Evolutionary conservation across 2,329 filamentous ascomycete species (phyloP).

Genomic region (Kalmusia sp.): DNA sequence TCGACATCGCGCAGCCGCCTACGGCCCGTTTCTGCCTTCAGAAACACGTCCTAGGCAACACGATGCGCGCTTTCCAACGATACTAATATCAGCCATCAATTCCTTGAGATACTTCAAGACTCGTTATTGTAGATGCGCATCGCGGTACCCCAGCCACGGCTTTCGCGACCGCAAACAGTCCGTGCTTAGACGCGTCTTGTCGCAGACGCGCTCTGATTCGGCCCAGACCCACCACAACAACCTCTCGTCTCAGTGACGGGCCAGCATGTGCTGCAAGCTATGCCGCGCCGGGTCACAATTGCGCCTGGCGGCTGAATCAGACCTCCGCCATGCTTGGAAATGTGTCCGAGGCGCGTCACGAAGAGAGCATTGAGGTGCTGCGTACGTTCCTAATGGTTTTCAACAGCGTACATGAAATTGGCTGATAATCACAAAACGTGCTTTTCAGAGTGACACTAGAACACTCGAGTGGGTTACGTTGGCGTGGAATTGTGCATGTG

Average conservation of each 20-base stretch:
- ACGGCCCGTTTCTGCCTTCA: not conserved
- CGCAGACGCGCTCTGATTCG: conserved; percentile 41
- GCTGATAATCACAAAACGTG: too few species aligned
- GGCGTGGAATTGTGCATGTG: not conserved
- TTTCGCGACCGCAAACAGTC: conserved; percentile 22
- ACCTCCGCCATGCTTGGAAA: conserved; percentile 34
- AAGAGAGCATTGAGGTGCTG: not conserved
- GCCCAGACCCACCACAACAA: conserved; percentile 32
- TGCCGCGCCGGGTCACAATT: conserved; percentile 30
- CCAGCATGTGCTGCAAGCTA: conserved; percentile 1
- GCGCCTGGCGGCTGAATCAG: conserved; percentile 35
- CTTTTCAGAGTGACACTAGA: too few species aligned
- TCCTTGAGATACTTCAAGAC: conserved; percentile 1
- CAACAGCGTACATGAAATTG: too few species aligned
- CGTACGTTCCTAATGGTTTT: not conserved
- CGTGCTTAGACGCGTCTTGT: conserved; percentile 38
- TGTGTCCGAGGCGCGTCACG: conserved; percentile 17
- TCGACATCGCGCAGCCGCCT: conserved; percentile 8
- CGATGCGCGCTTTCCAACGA: conserved; percentile 16
- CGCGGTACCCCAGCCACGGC: conserved; percentile 35
- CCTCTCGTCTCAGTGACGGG: conserved; percentile 22
- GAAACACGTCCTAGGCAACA: not conserved
- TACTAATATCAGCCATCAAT: conserved; percentile 21
- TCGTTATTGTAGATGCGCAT: conserved; percentile 14
- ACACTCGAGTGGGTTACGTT: too few species aligned